phyloP scores from a whole-genome alignment of 2,329 filamentous ascomycete species.

The Nothophaeocryptopus gaeumannii region DNA sequence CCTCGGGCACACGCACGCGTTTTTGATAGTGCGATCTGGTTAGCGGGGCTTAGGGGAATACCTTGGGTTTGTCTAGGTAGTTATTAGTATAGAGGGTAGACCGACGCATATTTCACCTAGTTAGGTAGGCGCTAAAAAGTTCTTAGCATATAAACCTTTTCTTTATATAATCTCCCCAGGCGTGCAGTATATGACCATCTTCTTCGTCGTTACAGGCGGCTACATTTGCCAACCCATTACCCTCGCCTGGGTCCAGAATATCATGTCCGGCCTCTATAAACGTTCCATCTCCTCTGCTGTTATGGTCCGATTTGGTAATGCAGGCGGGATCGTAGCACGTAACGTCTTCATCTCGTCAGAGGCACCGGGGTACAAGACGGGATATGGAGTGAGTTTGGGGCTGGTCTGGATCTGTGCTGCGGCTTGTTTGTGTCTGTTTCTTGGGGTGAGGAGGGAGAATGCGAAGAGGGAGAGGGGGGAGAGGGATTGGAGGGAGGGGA shows the following conservation, averaged over 20 bases:
- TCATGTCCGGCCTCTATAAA: slow-evolving; percentile 58
- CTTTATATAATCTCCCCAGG: slow-evolving; percentile 50
- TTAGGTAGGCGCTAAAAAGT: no score
- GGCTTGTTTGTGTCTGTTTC: slow-evolving; percentile 41
- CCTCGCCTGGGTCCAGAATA: slow-evolving; percentile 58
- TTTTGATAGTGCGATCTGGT: no score
- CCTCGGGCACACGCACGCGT: no score
- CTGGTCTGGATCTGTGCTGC: slow-evolving; percentile 47
- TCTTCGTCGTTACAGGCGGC: slow-evolving; percentile 53
- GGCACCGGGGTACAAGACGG: slow-evolving; percentile 49
- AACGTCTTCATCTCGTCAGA: slow-evolving; percentile 53
- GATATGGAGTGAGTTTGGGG: slow-evolving; percentile 50
- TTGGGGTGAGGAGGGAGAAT: slow-evolving; percentile 47
- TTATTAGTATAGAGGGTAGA: no score
- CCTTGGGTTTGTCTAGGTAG: no score
- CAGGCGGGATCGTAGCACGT: slow-evolving; percentile 50
- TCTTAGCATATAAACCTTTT: no score
- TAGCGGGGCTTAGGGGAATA: no score
- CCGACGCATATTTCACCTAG: no score
- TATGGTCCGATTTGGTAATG: slow-evolving; percentile 52
- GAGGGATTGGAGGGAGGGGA: slow-evolving; percentile 47
- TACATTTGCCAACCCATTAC: slow-evolving; percentile 56
- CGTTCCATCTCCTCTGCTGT: slow-evolving; percentile 53
- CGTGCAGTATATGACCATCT: slow-evolving; percentile 55
- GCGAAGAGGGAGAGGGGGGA: slow-evolving; percentile 47